Base-by-base conservation (phyloP, 768 basidiomycete species). In the Amanita jacksonii region DNA sequence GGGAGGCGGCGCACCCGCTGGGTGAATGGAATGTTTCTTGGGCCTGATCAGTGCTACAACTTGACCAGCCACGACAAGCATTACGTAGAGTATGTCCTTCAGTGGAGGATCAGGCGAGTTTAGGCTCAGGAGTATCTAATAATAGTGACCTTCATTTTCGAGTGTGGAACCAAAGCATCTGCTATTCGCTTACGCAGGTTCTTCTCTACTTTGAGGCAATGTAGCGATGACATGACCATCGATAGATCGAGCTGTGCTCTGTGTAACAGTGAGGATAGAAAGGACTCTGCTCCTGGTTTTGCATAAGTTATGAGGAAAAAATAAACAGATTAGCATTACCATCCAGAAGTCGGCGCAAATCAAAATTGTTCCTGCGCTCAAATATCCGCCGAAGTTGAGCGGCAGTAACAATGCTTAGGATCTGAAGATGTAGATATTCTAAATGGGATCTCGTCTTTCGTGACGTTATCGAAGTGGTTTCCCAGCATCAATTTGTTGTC, bases 351-450 rank as follows among this genome's bases (percentile, higher is more conserved):
- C 87, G 70, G 41, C 85, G 65, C 16, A 98, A 66, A 55, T 99
- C 94, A 55, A 94, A 97, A 60, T 97, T 97, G 38, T 81, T 86
- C 41, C 91, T 74, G 46, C 85, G 70, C 56, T 91, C 82, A 52
- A 99, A 98, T 54, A 94, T 85, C 24, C 79, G 71, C 23, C 78
- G 76, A 2, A 99, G 69, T 59, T 97, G 92, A 3, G 81, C 69
- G 1, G 79, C 84, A 2, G 92, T 88, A 36, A 96, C 81, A 27
- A 96, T 79, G 51, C 88, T 92, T 22, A 97, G 62, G 45, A 98
- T 87, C 62, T 96, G 93, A 2, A 97, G 69, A 59, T 99, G 86
- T 6, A 98, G 68, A 62, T 96, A 96, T 61, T 98, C 94, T 48
- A 99, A 75, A 67, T 98, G 96, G 16, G 79, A 76, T 44, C 94